A percentile compares a stretch with the other conserved stretches of the same genome.
Evolutionary conservation across 176 grass and related monocot species (phyloP).

Genomic region (Cymbopogon citratus): DNA sequence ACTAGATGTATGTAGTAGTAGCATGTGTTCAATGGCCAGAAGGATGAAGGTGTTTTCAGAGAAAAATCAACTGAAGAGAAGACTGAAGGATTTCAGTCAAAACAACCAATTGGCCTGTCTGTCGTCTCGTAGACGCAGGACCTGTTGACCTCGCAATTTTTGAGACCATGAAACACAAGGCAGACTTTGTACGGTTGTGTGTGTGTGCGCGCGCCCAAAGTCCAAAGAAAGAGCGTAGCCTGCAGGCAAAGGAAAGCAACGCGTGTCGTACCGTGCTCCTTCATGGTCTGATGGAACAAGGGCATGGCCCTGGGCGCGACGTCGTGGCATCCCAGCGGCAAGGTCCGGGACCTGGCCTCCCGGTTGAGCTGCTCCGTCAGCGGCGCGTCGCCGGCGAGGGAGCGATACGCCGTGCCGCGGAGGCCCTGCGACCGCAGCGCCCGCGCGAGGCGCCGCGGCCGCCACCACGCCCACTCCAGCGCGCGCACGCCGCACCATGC

Average conservation of each 20-base stretch:
- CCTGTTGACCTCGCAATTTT: neutral
- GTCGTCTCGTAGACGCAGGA: neutral
- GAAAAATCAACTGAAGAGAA: neutral
- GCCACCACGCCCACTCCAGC: constrained; percentile 61
- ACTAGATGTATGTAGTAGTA: too few relatives aligned
- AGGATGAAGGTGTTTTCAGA: neutral
- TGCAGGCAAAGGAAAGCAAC: neutral
- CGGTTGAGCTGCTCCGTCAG: constrained; percentile 34
- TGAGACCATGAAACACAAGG: neutral
- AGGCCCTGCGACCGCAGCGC: constrained; percentile 57
- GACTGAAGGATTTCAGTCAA: neutral
- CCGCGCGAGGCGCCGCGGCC: constrained; percentile 34
- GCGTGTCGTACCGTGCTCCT: constrained; percentile 36
- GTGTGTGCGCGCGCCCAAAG: neutral
- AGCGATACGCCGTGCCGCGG: constrained; percentile 45
- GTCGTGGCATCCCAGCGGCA: constrained; percentile 52
- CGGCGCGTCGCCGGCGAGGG: constrained; percentile 42
- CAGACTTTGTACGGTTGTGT: neutral
- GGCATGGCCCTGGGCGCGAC: constrained; percentile 37
- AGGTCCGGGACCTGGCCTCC: constrained; percentile 43
- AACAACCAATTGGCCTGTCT: neutral
- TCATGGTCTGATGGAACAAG: constrained; percentile 47
- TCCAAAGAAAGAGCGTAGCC: neutral
- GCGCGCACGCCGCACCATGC: constrained; percentile 39
- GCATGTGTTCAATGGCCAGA: too few relatives aligned